phyloP scores from a whole-genome alignment of 495 filamentous ascomycete genomes.

The Tuber aestivum region DNA sequence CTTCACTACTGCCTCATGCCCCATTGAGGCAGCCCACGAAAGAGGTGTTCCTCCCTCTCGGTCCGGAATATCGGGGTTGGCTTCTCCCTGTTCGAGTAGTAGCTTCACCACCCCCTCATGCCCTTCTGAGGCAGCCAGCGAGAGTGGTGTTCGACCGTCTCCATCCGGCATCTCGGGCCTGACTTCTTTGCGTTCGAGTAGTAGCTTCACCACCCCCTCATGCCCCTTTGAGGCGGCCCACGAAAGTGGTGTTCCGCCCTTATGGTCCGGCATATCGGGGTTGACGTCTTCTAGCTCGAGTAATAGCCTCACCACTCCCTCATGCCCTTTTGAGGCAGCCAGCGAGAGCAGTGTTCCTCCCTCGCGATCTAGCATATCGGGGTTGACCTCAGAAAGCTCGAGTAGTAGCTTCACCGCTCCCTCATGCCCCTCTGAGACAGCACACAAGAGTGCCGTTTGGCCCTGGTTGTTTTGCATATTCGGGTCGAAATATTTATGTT shows the following conservation, averaged over 20 bases:
- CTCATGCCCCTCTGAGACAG: too few species aligned
- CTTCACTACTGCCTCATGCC: constrained; percentile 40
- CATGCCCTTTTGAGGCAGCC: constrained; percentile 39
- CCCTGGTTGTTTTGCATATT: constrained; percentile 9
- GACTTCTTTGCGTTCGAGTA: constrained; percentile 9
- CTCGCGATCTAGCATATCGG: neutral
- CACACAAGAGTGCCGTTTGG: too few species aligned
- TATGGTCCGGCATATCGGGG: constrained; percentile 21
- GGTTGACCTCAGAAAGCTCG: constrained; percentile 6
- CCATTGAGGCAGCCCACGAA: constrained; percentile 43
- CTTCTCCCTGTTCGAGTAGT: neutral
- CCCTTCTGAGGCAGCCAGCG: too few species aligned
- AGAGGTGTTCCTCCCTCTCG: constrained; percentile 32
- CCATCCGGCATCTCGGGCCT: constrained; percentile 12
- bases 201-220: constrained; percentile 40
- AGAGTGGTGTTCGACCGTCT: constrained; percentile 34
- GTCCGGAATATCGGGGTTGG: neutral
- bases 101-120: too few species aligned
- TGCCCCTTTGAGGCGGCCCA: constrained; percentile 45
- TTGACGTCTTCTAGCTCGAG: constrained; percentile 27
- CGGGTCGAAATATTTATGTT: constrained; percentile 14
- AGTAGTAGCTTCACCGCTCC: too few species aligned
- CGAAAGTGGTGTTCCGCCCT: constrained; percentile 44
- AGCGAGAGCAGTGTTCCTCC: constrained; percentile 10
- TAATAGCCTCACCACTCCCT: constrained; percentile 35